phyloP scores from a whole-genome alignment of 305 asterid species.

The Caryopteris hybrid region DNA sequence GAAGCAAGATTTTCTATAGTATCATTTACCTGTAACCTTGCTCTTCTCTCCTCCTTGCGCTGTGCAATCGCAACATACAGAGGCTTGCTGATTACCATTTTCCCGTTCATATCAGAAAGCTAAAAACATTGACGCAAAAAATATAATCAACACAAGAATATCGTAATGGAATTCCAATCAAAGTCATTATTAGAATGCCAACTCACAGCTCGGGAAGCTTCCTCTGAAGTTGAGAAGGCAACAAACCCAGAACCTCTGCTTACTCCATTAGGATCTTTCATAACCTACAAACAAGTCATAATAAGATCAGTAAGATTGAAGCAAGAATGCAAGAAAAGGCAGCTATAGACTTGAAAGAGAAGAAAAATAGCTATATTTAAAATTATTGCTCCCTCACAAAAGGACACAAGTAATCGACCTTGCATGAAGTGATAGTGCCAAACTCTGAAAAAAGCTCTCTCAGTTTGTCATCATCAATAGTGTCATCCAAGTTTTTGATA shows the following conservation, averaged over 20 bases:
- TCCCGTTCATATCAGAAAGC: slow-evolving; percentile 79
- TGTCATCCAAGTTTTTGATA: slow-evolving; percentile 64
- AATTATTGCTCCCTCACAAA: too few species aligned
- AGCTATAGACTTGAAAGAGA: neutral
- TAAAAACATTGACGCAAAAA: slow-evolving; percentile 1
- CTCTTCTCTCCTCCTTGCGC: slow-evolving; percentile 82
- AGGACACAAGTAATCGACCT: slow-evolving; percentile 29
- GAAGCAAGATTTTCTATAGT: neutral
- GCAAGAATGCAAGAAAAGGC: too few species aligned
- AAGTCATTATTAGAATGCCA: neutral
- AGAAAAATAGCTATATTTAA: too few species aligned
- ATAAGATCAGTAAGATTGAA: too few species aligned
- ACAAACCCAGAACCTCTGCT: slow-evolving; percentile 93
- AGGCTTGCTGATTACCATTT: slow-evolving; percentile 74
- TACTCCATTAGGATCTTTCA: slow-evolving; percentile 70
- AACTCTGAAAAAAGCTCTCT: slow-evolving; percentile 58
- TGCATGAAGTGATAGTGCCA: slow-evolving; percentile 67
- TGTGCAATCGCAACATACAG: slow-evolving; percentile 86
- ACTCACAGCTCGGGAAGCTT: slow-evolving; percentile 78
- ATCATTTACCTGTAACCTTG: slow-evolving; percentile 62
- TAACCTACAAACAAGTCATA: slow-evolving; percentile 40
- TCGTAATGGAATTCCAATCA: neutral
- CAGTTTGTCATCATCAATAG: slow-evolving; percentile 60
- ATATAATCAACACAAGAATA: neutral
- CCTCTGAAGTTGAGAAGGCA: slow-evolving; percentile 72